Evolutionary conservation across 495 filamentous ascomycete genomes (phyloP).

Genomic region (Sordaria brevicollis): DNA sequence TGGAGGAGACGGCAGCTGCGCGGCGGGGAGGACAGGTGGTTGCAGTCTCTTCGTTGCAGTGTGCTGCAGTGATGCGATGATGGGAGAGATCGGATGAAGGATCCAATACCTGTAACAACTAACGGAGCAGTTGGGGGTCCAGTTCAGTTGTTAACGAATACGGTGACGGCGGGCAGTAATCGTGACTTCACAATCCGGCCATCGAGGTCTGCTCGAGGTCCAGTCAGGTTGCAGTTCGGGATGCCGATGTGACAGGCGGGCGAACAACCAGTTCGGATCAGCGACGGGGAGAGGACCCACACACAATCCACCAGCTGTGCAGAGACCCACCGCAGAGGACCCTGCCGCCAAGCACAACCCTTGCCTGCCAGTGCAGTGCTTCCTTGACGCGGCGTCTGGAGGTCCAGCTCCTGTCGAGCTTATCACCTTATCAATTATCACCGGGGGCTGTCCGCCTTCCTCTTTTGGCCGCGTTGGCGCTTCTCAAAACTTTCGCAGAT

Average conservation of each 20-base stretch:
- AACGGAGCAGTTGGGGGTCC: too few species aligned
- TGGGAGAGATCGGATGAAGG: neutral
- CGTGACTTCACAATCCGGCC: neutral
- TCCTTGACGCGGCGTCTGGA: neutral
- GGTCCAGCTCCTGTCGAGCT: neutral
- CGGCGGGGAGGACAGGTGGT: neutral
- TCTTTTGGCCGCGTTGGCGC: neutral
- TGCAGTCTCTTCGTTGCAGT: too few species aligned
- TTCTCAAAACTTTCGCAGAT: neutral
- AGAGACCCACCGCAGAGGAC: neutral
- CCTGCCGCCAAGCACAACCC: neutral
- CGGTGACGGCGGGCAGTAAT: neutral
- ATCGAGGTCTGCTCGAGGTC: neutral
- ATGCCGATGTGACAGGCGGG: neutral
- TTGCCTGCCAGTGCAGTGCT: neutral
- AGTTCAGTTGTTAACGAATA: neutral
- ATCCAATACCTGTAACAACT: too few species aligned
- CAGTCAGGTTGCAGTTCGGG: neutral
- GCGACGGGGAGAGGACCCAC: neutral
- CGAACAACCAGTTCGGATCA: neutral
- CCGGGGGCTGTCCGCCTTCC: neutral
- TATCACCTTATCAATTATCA: neutral
- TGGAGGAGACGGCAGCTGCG: neutral
- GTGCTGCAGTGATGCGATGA: neutral
- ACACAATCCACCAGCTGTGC: neutral